Base-by-base conservation (phyloP, 2,329 filamentous ascomycete species). In the Aschersonia sp. region DNA sequence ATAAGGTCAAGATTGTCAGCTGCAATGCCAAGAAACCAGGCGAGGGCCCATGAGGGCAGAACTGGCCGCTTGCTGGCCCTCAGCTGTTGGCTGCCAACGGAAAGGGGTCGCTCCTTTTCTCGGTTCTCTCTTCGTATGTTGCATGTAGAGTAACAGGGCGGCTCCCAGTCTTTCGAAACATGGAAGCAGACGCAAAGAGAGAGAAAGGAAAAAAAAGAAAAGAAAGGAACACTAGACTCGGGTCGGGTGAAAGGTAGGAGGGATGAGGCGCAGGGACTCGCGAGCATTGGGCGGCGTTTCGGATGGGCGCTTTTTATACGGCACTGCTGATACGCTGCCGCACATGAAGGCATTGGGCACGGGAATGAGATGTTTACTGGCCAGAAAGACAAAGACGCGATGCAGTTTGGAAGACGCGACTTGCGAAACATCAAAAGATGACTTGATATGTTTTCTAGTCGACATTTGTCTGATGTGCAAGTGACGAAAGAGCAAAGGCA, bases 1-100 rank as follows among this genome's bases (percentile, higher is more conserved):
- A 96, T 62, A 90, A 88, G 64, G 86, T 98, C 67, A 97, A 97
- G 80, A 98, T 98, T 56, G 92, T 98, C 45, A 94, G 87, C 68
- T 97, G 90, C 68, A 95, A 94, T 61, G 89, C 89, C 56, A 96
- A 96, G 74, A 73, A 70, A 57, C 68, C 69, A 2, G 68, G 68
- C 47, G 71, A 73, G 57, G 4, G 30, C 44, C 42, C 49, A 41
- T 39, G 39, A 12, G 30, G 6, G 7, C n/a, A 47, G 40, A n/a
- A 10, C 3, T 44, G 47, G 33, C 52, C 33, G 6, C 9, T 40
- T 44, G 5, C 30, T 22, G 22, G 22, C 22, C 22, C 22, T 22
- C 22, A 22, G 22, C 22, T 22, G 22, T 22, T 22, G 22, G 22
- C 22, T 22, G 22, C 2, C 22, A 22, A 22, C 22, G 22, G 22